These are phyloP conservation scores for Prunus persica DNA, from an alignment of 306 rosid species.

Conservation along the genomic window DNA sequence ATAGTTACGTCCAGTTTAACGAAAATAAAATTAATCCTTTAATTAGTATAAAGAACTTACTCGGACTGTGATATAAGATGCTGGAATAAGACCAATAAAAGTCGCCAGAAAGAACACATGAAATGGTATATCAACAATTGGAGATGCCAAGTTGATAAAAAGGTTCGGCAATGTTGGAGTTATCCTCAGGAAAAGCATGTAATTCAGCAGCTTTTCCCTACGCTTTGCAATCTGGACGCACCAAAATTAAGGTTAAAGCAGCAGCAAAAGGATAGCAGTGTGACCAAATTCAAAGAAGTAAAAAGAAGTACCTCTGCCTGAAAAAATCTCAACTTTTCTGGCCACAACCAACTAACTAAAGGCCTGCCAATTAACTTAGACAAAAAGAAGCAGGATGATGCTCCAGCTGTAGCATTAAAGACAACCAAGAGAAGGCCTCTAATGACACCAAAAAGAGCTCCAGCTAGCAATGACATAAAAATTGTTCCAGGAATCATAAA, in stretches of 20 bases:
- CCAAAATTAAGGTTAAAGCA: background rate
- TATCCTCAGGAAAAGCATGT: constrained; percentile 94
- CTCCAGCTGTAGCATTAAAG: constrained; percentile 93
- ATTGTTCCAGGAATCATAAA: constrained; percentile 98
- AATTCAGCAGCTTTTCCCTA: constrained; percentile 84
- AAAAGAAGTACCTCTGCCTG: constrained; percentile 71
- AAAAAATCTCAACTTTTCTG: constrained; percentile 78
- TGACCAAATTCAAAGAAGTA: background rate
- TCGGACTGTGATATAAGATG: constrained; percentile 83
- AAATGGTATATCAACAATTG: constrained; percentile 92
- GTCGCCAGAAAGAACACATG: constrained; percentile 89
- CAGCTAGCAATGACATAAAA: constrained; percentile 96
- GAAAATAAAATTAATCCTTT: background rate
- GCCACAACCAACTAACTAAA: constrained; percentile 89
- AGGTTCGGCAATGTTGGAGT: constrained; percentile 97
- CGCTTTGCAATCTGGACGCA: constrained; percentile 79
- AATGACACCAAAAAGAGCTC: constrained; percentile 86
- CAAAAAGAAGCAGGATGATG: constrained; percentile 78
- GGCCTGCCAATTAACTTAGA: constrained; percentile 94
- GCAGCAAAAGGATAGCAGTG: background rate
- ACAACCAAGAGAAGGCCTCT: constrained; percentile 79
- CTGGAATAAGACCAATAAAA: constrained; percentile 80
- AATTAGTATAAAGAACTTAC: constrained; percentile 45
- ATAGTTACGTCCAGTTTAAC: background rate
- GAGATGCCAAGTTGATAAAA: constrained; percentile 97